Evolutionary conservation across 306 rosid genomes (phyloP).

Genomic region (Elaeagnus macrophylla): DNA sequence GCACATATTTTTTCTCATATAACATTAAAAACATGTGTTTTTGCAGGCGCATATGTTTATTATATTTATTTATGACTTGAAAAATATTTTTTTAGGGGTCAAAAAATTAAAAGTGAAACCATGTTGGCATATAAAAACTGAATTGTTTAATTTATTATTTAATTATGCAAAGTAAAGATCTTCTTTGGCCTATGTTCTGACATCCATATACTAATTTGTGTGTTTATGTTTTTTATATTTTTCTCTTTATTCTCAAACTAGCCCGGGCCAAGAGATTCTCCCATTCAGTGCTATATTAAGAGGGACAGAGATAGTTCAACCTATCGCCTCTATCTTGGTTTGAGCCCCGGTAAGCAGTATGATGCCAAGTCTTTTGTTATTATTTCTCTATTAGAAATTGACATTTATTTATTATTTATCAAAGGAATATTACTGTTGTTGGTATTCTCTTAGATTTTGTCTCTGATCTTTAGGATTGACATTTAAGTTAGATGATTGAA

Average conservation of each 20-base stretch:
- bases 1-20: no score
- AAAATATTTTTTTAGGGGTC: no score
- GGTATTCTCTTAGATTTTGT: not conserved
- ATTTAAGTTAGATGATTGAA: no score
- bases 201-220: not conserved
- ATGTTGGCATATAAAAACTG: no score
- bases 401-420: not conserved
- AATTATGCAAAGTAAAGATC: not conserved
- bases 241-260: slow-evolving; percentile 7
- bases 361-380: slow-evolving; percentile 6
- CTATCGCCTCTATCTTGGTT: slow-evolving; percentile 71
- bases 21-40: no score
- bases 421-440: not conserved
- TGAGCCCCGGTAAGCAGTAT: slow-evolving; percentile 67
- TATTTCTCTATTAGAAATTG: not conserved
- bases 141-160: no score
- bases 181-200: not conserved
- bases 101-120: no score
- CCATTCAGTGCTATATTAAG: slow-evolving; percentile 81
- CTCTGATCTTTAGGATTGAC: no score
- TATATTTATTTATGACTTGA: no score
- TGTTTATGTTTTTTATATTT: slow-evolving; percentile 3
- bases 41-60: no score
- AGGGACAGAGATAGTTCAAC: slow-evolving; percentile 78
- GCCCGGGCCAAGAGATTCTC: slow-evolving; percentile 83